These are phyloP conservation scores for Aschersonia sp. DNA, from an alignment of 2,329 filamentous ascomycete species.

Conservation along the genomic window DNA sequence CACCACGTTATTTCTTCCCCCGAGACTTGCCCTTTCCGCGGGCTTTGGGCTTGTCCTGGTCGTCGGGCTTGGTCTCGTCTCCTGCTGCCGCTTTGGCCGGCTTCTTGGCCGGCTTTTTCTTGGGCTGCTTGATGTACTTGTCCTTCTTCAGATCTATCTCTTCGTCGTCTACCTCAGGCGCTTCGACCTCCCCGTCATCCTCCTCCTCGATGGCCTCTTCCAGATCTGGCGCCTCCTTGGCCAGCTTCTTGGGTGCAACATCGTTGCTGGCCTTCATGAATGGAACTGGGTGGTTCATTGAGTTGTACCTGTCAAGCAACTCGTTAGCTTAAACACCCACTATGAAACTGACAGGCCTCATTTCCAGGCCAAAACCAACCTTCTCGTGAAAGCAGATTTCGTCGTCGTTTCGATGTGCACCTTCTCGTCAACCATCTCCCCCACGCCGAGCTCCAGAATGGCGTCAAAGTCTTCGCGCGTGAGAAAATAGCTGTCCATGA, in stretches of 20 bases:
- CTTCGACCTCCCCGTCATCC: conserved; percentile 53
- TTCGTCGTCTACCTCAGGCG: conserved; percentile 51
- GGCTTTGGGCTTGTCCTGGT: conserved; percentile 39
- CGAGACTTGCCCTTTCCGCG: conserved; percentile 30
- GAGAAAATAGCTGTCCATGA: conserved; percentile 96
- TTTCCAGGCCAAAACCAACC: conserved; percentile 38
- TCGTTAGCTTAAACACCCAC: no score
- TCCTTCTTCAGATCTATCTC: conserved; percentile 82
- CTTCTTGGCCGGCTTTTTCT: conserved; percentile 43
- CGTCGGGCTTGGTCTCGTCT: conserved; percentile 32
- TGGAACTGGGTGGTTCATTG: conserved; percentile 72
- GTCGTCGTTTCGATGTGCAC: conserved; percentile 73
- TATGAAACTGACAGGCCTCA: no score
- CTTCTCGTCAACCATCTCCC: conserved; percentile 60
- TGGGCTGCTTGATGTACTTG: conserved; percentile 89
- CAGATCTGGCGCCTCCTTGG: conserved; percentile 74
- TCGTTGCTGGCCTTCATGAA: conserved; percentile 90
- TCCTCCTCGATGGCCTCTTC: conserved; percentile 94
- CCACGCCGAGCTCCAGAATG: conserved; percentile 81
- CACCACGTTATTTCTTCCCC: conserved; percentile 24
- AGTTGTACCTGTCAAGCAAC: conserved; percentile 53
- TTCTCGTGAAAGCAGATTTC: conserved; percentile 78
- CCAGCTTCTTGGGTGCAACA: conserved; percentile 53
- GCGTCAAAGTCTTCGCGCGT: conserved; percentile 92
- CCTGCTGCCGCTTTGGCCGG: conserved; percentile 31